Evolutionary conservation across 495 filamentous ascomycete genomes (phyloP).

Genomic region (Polyplosphaeria fusca): DNA sequence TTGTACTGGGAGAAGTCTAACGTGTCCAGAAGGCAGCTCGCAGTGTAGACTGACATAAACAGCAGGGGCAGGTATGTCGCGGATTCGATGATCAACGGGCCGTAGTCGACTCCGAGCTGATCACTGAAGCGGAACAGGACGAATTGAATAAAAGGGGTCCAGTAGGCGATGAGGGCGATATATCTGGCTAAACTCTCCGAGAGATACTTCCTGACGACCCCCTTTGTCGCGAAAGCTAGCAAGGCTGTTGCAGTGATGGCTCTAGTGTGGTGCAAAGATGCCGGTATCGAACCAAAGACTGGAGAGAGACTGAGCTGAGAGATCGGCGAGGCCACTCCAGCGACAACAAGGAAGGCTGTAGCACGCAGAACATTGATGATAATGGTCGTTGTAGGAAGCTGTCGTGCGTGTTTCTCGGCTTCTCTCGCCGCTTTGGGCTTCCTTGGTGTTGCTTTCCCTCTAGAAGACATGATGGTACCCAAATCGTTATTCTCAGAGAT

Average conservation of each 20-base stretch:
- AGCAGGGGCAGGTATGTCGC: constrained; percentile 71
- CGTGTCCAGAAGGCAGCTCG: constrained; percentile 60
- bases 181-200: constrained; percentile 46
- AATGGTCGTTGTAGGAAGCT: constrained; percentile 13
- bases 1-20: constrained; percentile 56
- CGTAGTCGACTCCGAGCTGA: constrained; percentile 60
- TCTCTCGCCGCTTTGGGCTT: constrained; percentile 32
- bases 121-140: constrained; percentile 63
- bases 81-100: constrained; percentile 71
- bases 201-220: constrained; percentile 46
- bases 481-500: no score
- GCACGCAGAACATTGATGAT: constrained; percentile 27
- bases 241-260: constrained; percentile 62
- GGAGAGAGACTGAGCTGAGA: constrained; percentile 75
- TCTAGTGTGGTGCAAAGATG: constrained; percentile 66
- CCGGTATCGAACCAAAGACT: constrained; percentile 77
- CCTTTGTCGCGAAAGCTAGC: constrained; percentile 57
- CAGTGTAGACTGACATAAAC: constrained; percentile 62
- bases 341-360: constrained; percentile 55
- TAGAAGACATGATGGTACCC: constrained; percentile 24
- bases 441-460: constrained; percentile 27
- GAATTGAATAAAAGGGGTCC: constrained; percentile 68
- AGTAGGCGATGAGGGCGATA: constrained; percentile 67
- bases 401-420: constrained; percentile 25
- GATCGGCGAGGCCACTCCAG: constrained; percentile 70